Conservation (phyloP, 352 stramenopile genomes). For the Halophytophthora polymorphica region DNA sequence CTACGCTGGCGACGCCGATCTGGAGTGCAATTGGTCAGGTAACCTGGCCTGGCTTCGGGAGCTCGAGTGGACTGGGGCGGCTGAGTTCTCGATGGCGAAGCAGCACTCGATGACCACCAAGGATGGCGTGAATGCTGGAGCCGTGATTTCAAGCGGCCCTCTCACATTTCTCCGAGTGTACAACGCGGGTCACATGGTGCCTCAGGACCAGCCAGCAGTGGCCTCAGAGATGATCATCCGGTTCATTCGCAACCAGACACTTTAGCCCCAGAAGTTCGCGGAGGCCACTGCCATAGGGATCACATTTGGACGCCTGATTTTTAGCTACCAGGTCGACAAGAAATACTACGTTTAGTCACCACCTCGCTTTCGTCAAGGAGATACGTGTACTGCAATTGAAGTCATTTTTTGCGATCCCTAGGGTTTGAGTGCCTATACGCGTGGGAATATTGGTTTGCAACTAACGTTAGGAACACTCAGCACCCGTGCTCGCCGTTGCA, state of each 20-base stretch:
- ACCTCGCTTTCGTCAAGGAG: too few species aligned
- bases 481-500: too few species aligned
- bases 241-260: conserved; percentile 59
- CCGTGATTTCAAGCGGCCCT: conserved; percentile 28
- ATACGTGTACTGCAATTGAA: too few species aligned
- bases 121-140: conserved; percentile 20
- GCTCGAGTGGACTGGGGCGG: conserved; percentile 89
- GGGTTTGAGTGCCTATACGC: too few species aligned
- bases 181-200: conserved; percentile 93
- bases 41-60: conserved; percentile 92
- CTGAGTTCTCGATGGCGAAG: conserved; percentile 81
- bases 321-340: too few species aligned
- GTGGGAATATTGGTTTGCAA: too few species aligned
- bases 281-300: too few species aligned
- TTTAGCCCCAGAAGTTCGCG: too few species aligned
- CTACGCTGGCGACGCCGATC: conserved; percentile 95
- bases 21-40: conserved; percentile 96
- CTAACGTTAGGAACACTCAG: too few species aligned
- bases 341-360: too few species aligned
- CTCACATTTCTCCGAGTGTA: conserved; percentile 92
- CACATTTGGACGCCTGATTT: too few species aligned
- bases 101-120: conserved; percentile 14
- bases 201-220: conserved; percentile 85
- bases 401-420: too few species aligned
- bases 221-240: conserved; percentile 89